Evolutionary conservation across 331 rosid genomes (phyloP).

Genomic region (Malus hybrid): DNA sequence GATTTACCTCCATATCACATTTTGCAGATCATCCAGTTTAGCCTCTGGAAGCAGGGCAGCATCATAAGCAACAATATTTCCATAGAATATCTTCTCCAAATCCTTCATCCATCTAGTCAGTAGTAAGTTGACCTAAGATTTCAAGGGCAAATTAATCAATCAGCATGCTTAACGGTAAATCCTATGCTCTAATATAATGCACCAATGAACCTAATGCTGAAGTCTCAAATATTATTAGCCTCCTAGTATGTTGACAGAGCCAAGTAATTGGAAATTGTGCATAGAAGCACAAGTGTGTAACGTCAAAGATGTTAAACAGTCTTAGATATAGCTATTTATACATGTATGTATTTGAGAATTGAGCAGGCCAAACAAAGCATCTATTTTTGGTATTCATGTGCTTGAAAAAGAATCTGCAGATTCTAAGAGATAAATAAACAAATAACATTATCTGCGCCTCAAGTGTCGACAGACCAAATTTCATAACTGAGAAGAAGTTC

Average conservation of each 20-base stretch:
- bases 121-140: slow-evolving; percentile 80
- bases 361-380: background rate
- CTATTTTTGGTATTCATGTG: background rate
- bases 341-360: background rate
- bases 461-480: background rate
- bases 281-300: background rate
- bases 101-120: slow-evolving; percentile 94
- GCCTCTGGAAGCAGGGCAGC: slow-evolving; percentile 81
- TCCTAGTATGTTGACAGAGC: background rate
- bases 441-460: background rate
- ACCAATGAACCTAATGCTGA: background rate
- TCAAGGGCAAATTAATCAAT: slow-evolving; percentile 13
- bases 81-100: slow-evolving; percentile 86
- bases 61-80: slow-evolving; percentile 90
- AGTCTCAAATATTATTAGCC: background rate
- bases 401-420: background rate
- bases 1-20: slow-evolving; percentile 69
- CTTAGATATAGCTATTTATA: background rate
- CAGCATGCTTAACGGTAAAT: slow-evolving; percentile 11
- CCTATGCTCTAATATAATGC: background rate
- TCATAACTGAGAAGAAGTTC: background rate
- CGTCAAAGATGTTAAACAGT: background rate
- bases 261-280: background rate
- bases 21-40: slow-evolving; percentile 51
- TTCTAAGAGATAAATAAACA: background rate